These are phyloP conservation scores for Prunus kanzakura DNA, from an alignment of 306 rosid species.

Conservation along the genomic window DNA sequence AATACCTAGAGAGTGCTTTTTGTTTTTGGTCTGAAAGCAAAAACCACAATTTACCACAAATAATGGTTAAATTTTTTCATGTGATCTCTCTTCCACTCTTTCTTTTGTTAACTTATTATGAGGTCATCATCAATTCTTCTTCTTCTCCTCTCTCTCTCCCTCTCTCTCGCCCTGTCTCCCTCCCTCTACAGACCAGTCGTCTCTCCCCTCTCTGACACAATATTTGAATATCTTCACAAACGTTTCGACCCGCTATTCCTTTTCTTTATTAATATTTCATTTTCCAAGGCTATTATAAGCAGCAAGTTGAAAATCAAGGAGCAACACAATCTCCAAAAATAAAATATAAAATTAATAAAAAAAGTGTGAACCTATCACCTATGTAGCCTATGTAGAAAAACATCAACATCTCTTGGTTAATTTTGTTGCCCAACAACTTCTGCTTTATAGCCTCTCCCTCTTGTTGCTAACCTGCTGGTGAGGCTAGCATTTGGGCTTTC, in stretches of 20 bases:
- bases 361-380: too few species aligned
- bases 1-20: neutral
- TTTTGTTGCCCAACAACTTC: too few species aligned
- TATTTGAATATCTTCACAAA: neutral
- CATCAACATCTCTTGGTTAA: too few species aligned
- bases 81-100: neutral
- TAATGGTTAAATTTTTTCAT: neutral
- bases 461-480: too few species aligned
- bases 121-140: neutral
- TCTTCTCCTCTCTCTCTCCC: too few species aligned
- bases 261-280: neutral
- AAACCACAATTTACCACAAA: neutral
- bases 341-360: too few species aligned
- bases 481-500: too few species aligned
- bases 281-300: neutral
- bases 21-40: neutral
- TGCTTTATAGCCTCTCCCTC: too few species aligned
- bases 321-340: too few species aligned
- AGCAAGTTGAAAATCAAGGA: too few species aligned
- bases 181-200: neutral
- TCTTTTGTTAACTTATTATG: neutral
- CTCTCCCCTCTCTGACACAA: neutral
- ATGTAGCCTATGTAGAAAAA: too few species aligned
- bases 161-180: neutral
- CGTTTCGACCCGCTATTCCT: neutral